Evolutionary conservation across 371 early-diverging fungal genomes (phyloP).

Genomic region (Mortierella sp.): DNA sequence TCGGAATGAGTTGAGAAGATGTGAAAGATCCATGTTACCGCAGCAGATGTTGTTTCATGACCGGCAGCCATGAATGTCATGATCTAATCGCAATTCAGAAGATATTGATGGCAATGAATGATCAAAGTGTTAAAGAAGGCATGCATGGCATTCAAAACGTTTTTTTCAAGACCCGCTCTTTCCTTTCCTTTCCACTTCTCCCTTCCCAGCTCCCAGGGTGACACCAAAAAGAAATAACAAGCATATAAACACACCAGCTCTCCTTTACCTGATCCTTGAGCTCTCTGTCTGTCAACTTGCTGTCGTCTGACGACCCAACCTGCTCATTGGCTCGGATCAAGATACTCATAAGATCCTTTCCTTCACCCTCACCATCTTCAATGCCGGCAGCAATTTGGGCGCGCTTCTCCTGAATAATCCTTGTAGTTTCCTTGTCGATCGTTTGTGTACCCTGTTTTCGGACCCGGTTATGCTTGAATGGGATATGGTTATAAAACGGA

Average conservation of each 20-base stretch:
- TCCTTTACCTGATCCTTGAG: constrained; percentile 38
- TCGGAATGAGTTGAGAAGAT: constrained; percentile 41
- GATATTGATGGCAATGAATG: neutral
- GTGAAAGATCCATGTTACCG: constrained; percentile 53
- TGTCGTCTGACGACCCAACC: constrained; percentile 37
- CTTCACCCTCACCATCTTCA: constrained; percentile 4
- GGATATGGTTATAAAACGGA: constrained; percentile 60
- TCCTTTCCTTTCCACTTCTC: too few species aligned
- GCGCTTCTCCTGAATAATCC: constrained; percentile 59
- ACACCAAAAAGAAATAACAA: too few species aligned
- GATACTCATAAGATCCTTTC: constrained; percentile 51
- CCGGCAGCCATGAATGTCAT: constrained; percentile 59
- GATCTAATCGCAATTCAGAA: constrained; percentile 10
- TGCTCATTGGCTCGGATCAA: constrained; percentile 47
- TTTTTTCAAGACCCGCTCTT: too few species aligned
- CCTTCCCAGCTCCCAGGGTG: too few species aligned
- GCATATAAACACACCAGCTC: too few species aligned
- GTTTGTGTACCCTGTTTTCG: constrained; percentile 36
- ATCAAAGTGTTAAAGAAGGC: too few species aligned
- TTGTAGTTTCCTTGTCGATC: constrained; percentile 61
- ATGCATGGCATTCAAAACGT: neutral
- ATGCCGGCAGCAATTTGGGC: constrained; percentile 5
- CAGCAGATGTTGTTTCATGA: constrained; percentile 54
- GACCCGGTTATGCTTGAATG: constrained; percentile 55
- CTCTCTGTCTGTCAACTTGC: constrained; percentile 38